Conservation (phyloP, 148 eudicot species). For the Agrostemma githago region DNA sequence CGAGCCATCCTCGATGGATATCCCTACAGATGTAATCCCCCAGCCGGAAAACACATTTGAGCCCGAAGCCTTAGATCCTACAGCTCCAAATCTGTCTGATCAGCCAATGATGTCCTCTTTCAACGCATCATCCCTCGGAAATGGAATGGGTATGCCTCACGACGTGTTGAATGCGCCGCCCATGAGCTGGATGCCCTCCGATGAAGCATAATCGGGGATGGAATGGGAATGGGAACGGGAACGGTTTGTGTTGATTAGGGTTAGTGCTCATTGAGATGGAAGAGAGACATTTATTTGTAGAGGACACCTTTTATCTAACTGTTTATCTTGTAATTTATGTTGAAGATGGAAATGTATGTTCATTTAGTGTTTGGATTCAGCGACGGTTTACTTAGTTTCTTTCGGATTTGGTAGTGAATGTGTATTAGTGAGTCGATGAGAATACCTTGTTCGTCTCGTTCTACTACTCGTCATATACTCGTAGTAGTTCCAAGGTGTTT, state of each 20-base stretch:
- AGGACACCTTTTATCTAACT: slow-evolving; percentile 21
- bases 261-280: slow-evolving; percentile 23
- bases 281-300: slow-evolving; percentile 13
- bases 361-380: slow-evolving; percentile 17
- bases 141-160: slow-evolving; percentile 13
- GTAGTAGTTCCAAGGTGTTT: neutral
- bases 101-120: slow-evolving; percentile 2
- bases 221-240: neutral
- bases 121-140: neutral
- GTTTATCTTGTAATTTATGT: slow-evolving; percentile 20
- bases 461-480: neutral
- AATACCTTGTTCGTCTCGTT: neutral
- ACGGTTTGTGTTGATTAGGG: slow-evolving; percentile 21
- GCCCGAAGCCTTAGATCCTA: neutral
- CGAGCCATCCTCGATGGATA: slow-evolving; percentile 6
- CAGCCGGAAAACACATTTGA: slow-evolving; percentile 12
- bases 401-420: neutral
- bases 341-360: slow-evolving; percentile 20
- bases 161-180: slow-evolving; percentile 18
- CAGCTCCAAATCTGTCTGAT: neutral
- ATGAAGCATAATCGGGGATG: slow-evolving; percentile 15
- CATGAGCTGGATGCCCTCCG: slow-evolving; percentile 20
- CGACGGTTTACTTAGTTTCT: slow-evolving; percentile 1
- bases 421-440: neutral
- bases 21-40: slow-evolving; percentile 1